Conservation (phyloP, 1,139 yeast species). For the Sugiyamaella pinicola region DNA sequence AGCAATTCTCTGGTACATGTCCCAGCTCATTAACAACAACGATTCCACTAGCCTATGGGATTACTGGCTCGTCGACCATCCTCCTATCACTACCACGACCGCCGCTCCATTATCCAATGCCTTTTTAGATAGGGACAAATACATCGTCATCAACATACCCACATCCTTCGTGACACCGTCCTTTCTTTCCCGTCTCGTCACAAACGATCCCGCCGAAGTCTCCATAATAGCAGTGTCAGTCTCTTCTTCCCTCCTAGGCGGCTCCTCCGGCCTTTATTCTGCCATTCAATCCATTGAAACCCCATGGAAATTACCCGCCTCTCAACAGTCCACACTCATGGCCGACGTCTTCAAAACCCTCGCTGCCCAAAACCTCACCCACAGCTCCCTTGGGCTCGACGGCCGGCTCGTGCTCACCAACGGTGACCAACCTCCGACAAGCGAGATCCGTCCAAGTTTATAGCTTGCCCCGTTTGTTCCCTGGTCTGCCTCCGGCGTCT, state of each 20-base stretch:
- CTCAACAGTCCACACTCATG: constrained; percentile 1
- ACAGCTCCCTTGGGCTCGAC: constrained; percentile 4
- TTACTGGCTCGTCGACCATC: constrained; percentile 8
- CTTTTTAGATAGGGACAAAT: not conserved
- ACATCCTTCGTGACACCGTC: not conserved
- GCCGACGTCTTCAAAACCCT: constrained; percentile 8
- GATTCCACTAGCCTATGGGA: constrained; percentile 5
- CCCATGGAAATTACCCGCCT: constrained; percentile 11
- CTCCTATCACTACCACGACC: not conserved
- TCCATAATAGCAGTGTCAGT: not conserved
- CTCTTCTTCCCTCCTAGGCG: constrained; percentile 1
- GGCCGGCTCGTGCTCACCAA: constrained; percentile 13
- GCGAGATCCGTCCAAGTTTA: not conserved
- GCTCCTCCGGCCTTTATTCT: constrained; percentile 11
- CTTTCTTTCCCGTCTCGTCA: not conserved
- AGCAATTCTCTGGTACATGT: constrained; percentile 1
- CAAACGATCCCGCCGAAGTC: constrained; percentile 2
- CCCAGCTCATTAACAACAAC: not conserved
- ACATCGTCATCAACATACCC: constrained; percentile 7
- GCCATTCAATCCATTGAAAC: constrained; percentile 11
- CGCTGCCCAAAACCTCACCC: constrained; percentile 5
- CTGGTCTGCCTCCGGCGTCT: constrained; percentile 6
- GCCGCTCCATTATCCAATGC: not conserved
- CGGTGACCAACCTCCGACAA: not conserved
- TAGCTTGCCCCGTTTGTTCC: not conserved